A percentile compares a stretch with the other conserved stretches of the same genome.
Conservation (phyloP, 2,329 filamentous ascomycete species). For the Fusarium tricinctum region DNA sequence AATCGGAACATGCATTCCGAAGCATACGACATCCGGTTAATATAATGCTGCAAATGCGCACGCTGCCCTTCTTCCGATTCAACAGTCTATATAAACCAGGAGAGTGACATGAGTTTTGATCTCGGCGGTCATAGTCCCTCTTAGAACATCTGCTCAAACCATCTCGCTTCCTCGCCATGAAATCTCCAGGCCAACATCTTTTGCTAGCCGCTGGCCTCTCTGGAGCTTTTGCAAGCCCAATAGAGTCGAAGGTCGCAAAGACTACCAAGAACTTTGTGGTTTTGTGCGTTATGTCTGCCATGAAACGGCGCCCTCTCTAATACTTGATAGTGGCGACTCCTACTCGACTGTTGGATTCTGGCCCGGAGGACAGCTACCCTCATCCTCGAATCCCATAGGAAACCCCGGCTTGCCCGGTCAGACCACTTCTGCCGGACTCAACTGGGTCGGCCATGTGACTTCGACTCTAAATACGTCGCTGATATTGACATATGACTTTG, state of each 20-base stretch:
- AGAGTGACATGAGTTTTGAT: not conserved
- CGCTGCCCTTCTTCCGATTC: not conserved
- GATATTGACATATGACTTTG: constrained; percentile 42
- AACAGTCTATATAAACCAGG: not conserved
- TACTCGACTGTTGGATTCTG: constrained; percentile 41
- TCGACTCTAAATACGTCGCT: constrained; percentile 33
- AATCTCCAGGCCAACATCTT: not conserved
- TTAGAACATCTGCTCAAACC: too few species aligned
- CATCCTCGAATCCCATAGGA: constrained; percentile 29
- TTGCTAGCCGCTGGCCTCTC: constrained; percentile 6
- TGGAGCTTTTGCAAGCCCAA: constrained; percentile 2
- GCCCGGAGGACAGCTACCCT: constrained; percentile 31
- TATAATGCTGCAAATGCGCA: not conserved
- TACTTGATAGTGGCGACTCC: constrained; percentile 27
- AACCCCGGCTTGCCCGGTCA: constrained; percentile 38
- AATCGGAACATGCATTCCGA: constrained; percentile 25
- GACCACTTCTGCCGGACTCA: constrained; percentile 39
- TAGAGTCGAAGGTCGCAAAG: not conserved
- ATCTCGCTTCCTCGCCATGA: not conserved
- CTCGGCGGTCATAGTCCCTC: too few species aligned
- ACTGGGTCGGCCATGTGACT: constrained; percentile 42
- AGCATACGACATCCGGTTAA: constrained; percentile 31
- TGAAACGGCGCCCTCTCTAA: not conserved
- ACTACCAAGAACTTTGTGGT: constrained; percentile 26
- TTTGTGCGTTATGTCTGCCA: constrained; percentile 6